These are phyloP conservation scores for Paecilomyces fulvus DNA, from an alignment of 2,329 filamentous ascomycete genomes.

Conservation along the genomic window DNA sequence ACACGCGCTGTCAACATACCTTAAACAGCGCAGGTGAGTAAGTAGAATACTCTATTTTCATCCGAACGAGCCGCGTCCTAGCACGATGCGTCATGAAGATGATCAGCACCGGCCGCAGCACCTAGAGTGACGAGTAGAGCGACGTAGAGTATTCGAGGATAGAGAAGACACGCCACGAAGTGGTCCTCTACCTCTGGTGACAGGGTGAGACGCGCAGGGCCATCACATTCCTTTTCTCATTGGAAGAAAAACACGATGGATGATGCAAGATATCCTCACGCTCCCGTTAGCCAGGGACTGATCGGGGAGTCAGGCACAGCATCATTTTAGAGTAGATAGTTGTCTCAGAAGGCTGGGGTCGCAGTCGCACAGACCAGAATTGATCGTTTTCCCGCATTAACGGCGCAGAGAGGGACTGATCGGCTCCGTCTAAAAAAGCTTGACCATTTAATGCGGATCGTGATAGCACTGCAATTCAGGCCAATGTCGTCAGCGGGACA, in stretches of 20 bases:
- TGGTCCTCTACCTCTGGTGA: background rate
- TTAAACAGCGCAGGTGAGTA: background rate
- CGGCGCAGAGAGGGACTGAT: background rate
- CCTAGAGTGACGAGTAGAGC: background rate
- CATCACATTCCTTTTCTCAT: background rate
- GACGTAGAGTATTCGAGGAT: background rate
- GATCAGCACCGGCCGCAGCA: background rate
- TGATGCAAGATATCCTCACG: background rate
- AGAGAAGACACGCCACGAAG: background rate
- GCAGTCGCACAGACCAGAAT: background rate
- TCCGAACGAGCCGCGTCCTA: background rate
- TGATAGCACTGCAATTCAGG: background rate
- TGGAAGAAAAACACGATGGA: background rate
- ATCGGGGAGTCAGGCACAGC: background rate
- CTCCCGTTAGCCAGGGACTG: background rate
- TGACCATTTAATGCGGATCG: background rate
- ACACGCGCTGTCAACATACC: no score
- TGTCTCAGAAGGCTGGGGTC: no score
- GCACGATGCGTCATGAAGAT: background rate
- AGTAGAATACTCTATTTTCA: background rate
- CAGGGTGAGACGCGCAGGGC: background rate
- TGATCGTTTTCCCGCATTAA: background rate
- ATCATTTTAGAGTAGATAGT: no score
- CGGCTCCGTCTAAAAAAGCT: background rate
- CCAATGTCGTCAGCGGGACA: background rate